A percentile compares a stretch with the other conserved stretches of the same genome.
Conservation (phyloP, 441 rosid species). For the Populus trichocarpa region DNA sequence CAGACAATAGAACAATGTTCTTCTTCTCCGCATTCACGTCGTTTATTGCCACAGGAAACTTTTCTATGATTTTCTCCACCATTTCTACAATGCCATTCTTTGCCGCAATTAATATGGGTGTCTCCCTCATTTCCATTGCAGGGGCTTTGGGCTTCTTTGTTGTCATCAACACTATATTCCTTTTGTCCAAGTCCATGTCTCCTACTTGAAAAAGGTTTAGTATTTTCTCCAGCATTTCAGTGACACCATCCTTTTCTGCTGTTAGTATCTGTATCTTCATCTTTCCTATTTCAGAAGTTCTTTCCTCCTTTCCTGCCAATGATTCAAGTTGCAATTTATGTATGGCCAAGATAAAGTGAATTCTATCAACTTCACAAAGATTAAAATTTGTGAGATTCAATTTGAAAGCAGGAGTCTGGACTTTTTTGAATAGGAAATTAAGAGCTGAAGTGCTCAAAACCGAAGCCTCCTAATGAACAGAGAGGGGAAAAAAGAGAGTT, state of each 20-base stretch:
- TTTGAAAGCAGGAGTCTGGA: background rate
- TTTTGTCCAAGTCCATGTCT: background rate
- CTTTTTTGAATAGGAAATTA: background rate
- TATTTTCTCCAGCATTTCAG: background rate
- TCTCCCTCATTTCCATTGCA: background rate
- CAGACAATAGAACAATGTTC: constrained; percentile 9
- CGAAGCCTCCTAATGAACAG: background rate
- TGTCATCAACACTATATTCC: background rate
- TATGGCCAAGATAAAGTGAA: background rate
- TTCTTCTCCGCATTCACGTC: background rate
- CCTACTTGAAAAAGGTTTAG: background rate
- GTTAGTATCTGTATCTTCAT: background rate
- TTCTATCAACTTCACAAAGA: background rate
- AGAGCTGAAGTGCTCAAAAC: background rate
- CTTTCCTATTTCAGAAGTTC: background rate
- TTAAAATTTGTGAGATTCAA: background rate
- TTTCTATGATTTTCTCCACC: constrained; percentile 3
- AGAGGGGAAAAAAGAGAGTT: background rate
- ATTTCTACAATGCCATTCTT: constrained; percentile 9
- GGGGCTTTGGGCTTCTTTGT: background rate
- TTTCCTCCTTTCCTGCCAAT: background rate
- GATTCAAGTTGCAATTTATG: background rate
- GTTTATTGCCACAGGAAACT: background rate
- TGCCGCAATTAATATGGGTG: constrained; percentile 5
- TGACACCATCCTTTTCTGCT: background rate